Conservation (phyloP, 768 basidiomycete species). For the Amylocystis lapponica region DNA sequence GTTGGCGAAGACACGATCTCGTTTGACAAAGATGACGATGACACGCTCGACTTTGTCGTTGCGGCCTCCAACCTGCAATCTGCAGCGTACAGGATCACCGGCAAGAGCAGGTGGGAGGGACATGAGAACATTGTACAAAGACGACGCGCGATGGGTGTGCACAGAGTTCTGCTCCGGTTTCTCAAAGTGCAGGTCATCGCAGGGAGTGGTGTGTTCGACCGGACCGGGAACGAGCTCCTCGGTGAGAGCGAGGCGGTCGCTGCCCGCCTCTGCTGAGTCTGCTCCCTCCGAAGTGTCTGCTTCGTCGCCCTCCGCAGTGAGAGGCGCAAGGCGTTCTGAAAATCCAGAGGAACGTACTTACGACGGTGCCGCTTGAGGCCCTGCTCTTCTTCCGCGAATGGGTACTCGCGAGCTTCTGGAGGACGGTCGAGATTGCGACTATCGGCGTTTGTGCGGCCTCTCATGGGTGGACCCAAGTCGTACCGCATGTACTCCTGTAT, state of each 20-base stretch:
- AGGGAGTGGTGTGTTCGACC: slow-evolving; percentile 60
- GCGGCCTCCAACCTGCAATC: slow-evolving; percentile 92
- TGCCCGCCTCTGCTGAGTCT: slow-evolving; percentile 31
- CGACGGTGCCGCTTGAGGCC: not conserved
- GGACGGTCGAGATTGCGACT: slow-evolving; percentile 46
- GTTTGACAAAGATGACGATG: slow-evolving; percentile 98
- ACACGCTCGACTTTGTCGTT: slow-evolving; percentile 94
- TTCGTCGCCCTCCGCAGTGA: not conserved
- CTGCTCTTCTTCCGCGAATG: slow-evolving; percentile 3
- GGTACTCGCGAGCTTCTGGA: slow-evolving; percentile 41
- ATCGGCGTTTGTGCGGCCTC: slow-evolving; percentile 16
- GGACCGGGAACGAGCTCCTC: slow-evolving; percentile 80
- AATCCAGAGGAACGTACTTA: slow-evolving; percentile 22
- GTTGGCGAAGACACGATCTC: slow-evolving; percentile 66
- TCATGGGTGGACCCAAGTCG: too few relatives aligned
- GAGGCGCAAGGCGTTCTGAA: slow-evolving; percentile 8
- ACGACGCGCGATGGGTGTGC: slow-evolving; percentile 69
- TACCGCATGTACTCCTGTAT: too few relatives aligned
- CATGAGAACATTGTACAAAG: too few relatives aligned
- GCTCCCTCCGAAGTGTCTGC: too few relatives aligned
- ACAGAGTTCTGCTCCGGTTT: slow-evolving; percentile 86
- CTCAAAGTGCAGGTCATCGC: slow-evolving; percentile 73
- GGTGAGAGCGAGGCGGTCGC: slow-evolving; percentile 65
- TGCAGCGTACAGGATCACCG: slow-evolving; percentile 80
- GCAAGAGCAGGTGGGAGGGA: slow-evolving; percentile 93